Evolutionary conservation across 2,329 filamentous ascomycete genomes (phyloP).

Genomic region (Chaetomium olivaceum): DNA sequence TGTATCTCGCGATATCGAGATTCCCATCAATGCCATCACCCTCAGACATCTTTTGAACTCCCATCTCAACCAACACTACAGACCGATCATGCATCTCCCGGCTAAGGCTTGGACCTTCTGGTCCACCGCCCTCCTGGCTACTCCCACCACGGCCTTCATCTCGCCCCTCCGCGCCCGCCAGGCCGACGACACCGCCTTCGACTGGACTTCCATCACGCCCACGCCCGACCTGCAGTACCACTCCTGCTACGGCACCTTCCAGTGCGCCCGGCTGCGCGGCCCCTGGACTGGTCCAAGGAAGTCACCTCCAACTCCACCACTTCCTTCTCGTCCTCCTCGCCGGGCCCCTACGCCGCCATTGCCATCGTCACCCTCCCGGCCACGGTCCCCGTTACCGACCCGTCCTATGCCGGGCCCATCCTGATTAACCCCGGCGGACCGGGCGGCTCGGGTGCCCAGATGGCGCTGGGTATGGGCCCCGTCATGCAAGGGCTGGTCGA

Average conservation of each 20-base stretch:
- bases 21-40: not conserved
- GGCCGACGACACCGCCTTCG: constrained; percentile 1
- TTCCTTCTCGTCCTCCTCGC: constrained; percentile 35
- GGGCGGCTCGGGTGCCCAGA: constrained; percentile 43
- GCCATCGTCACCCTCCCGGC: constrained; percentile 41
- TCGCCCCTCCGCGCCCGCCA: constrained; percentile 11
- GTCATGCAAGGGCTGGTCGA: constrained; percentile 41
- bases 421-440: constrained; percentile 50
- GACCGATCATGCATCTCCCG: not conserved
- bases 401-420: constrained; percentile 44
- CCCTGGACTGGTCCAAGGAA: constrained; percentile 43
- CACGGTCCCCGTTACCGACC: constrained; percentile 32
- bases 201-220: constrained; percentile 18
- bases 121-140: constrained; percentile 8
- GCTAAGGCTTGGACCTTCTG: not conserved
- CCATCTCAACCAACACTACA: not conserved
- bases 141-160: constrained; percentile 1
- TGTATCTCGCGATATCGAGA: not conserved
- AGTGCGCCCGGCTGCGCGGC: constrained; percentile 47
- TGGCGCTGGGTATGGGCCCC: constrained; percentile 35
- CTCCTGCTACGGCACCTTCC: constrained; percentile 29
- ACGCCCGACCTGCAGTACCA: constrained; percentile 21
- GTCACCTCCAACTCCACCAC: constrained; percentile 33
- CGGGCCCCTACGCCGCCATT: constrained; percentile 36
- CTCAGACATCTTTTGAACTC: not conserved